Evolutionary conservation across 208 protist genomes (phyloP), one percentile per base, ranked within the genome.

Genomic region (Strigomonas culicis): DNA sequence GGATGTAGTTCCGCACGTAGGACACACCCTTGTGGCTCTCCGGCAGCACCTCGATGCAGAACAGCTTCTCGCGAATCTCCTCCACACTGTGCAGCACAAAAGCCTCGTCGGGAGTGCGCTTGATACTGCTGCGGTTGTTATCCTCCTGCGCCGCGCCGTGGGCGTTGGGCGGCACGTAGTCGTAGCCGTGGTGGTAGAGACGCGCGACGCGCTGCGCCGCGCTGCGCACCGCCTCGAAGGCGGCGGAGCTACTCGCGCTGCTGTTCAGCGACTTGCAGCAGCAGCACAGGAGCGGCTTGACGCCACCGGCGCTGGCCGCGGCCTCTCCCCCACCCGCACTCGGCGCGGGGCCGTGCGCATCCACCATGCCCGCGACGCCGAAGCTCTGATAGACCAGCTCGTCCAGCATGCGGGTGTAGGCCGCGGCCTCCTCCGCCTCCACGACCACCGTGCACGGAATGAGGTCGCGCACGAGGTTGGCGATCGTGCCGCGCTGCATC

Each of bases 1-100:
- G 71, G 55, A 96, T 94, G 70, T 90, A 82, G 73, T 96, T 94
- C 11, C 91, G 80, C 41, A 84, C 85, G 71, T 92, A 96, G 6
- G 84, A 89, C 15, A 96, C 78, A 32, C 91, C 91, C 21, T 79
- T 63, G 56, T 88, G 74, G 32, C 71, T 70, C 24, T 81, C 64
- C 10, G 83, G 85, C 4, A 96, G 77, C 24, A 77, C 75, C 30
- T 81, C 77, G 15, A 96, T 68, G n/a, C 59, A 70, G 47, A 91
- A 82, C 8, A 92, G 64, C n/a, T n/a, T n/a, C 11, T 62, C 41
- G 3, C 84, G 74, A 19, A 91, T 72, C 25, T 75, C 63, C 17
- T 80, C 65, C 22, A 82, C 68, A 15, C 63, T 55, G 39, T 41
- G 57, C 30, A 84, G 55, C 2, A 68, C 46, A 68, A 84, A 88